phyloP scores from a whole-genome alignment of 78 protist species.

The Dictyostelium capitatum region DNA sequence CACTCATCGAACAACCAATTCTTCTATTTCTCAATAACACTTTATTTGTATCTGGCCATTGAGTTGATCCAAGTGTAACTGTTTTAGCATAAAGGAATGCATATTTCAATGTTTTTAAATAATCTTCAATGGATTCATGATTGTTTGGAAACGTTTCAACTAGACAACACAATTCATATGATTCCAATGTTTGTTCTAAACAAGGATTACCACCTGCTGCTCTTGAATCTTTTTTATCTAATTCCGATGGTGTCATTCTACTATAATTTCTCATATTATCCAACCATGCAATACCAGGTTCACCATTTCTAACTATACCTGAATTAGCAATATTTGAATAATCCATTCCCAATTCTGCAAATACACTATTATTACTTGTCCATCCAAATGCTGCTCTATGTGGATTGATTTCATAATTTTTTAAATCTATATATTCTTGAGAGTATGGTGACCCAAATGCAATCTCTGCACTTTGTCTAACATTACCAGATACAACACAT shows the following conservation, averaged over 20 bases:
- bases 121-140: slow-evolving; percentile 85
- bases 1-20: slow-evolving; percentile 94
- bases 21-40: slow-evolving; percentile 93
- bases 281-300: slow-evolving; percentile 96
- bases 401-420: slow-evolving; percentile 91
- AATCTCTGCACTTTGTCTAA: slow-evolving; percentile 92
- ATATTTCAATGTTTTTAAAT: slow-evolving; percentile 70
- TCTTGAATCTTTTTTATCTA: slow-evolving; percentile 41
- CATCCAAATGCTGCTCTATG: slow-evolving; percentile 89
- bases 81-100: slow-evolving; percentile 95
- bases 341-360: slow-evolving; percentile 92
- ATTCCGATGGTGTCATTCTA: slow-evolving; percentile 82
- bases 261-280: slow-evolving; percentile 91
- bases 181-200: slow-evolving; percentile 94
- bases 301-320: slow-evolving; percentile 91
- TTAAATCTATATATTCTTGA: slow-evolving; percentile 88
- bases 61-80: slow-evolving; percentile 93
- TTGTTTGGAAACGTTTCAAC: slow-evolving; percentile 94
- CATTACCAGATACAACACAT: slow-evolving; percentile 95
- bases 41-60: slow-evolving; percentile 90
- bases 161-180: slow-evolving; percentile 92
- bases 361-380: slow-evolving; percentile 93
- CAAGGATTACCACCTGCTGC: slow-evolving; percentile 96
- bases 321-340: slow-evolving; percentile 47
- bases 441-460: slow-evolving; percentile 90